Base-by-base conservation (phyloP, 805 yeast genomes). In the Lipomyces lipofer region DNA sequence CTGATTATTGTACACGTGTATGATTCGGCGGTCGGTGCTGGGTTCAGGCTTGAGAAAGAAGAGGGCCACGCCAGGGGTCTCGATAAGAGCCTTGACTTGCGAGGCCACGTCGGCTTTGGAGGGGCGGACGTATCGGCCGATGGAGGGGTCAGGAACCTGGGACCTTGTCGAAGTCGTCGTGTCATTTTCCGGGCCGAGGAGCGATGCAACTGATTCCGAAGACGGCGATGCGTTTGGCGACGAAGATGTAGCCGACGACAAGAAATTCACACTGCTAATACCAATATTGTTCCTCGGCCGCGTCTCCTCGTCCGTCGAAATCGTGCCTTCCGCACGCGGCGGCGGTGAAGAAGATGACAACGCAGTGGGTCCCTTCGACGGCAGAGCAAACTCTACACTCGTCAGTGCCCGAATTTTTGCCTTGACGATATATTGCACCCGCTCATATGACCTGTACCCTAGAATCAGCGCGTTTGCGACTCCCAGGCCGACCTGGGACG, bases 401-500 rank as follows among this genome's bases (percentile, higher is more conserved):
- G 33, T 24, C n/a, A 33, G 12, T 13, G 17, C 22, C 32, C 29
- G 45, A 8, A 35, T 38, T 32, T 43, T 56, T 13, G 43, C 35
- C 27, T 15, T 44, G 15, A 55, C 10, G 9, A 43, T 29, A 33
- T 44, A 51, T 19, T 56, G 60, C 29, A 55, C 24, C 17, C 60
- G 28, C 43, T 56, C 60, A 35, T 56, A 56, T 21, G 56, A 43
- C 21, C 60, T 33, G 36, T 56, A 56, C 19, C 61, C 59, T 13
- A 56, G 35, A 30, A 49, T 39, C 39, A 56, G 15, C 35, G 60
- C 52, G 24, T 54, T 56, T 12, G 59, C 59, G 15, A 56, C 49
- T 13, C 60, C 60, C 43, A 56, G 47, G 9, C 60, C 60, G 24
- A 56, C 47, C 43, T 55, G 60, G 8, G 60, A 45, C 6, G 60